These are phyloP conservation scores for Scenedesmus sp. DNA, from an alignment of 163 green algal genomes.

Conservation along the genomic window DNA sequence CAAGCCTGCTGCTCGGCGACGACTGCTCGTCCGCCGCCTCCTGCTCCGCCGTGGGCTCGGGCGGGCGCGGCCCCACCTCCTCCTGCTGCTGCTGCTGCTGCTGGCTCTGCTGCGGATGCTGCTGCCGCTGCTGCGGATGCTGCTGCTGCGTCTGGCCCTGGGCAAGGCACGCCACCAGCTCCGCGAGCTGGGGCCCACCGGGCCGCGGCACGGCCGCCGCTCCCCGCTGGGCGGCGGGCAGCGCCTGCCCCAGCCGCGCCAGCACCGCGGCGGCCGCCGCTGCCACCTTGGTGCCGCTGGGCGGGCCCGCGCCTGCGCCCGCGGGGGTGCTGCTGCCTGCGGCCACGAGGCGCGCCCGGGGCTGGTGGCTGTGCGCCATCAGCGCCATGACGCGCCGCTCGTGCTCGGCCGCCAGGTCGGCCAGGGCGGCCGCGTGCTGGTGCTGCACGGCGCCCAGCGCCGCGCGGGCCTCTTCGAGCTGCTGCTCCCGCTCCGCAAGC, in stretches of 20 bases:
- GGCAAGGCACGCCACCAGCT: slow-evolving; percentile 17
- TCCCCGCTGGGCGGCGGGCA: too few relatives aligned
- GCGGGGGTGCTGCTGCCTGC: background rate
- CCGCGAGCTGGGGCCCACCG: slow-evolving; percentile 14
- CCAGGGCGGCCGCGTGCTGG: slow-evolving; percentile 16
- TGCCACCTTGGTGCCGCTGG: background rate
- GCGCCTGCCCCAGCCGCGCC: too few relatives aligned
- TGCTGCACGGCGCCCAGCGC: slow-evolving; percentile 1
- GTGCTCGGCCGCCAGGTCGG: slow-evolving; percentile 4
- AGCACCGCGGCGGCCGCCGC: background rate
- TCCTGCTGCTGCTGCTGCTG: slow-evolving; percentile 14
- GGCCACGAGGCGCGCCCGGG: too few relatives aligned
- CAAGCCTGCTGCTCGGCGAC: slow-evolving; percentile 11
- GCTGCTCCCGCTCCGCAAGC: slow-evolving; percentile 23
- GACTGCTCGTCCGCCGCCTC: background rate
- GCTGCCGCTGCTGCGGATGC: background rate
- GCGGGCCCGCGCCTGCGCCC: background rate
- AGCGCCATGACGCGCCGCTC: slow-evolving; percentile 8
- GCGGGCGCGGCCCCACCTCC: too few relatives aligned
- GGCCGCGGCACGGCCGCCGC: too few relatives aligned
- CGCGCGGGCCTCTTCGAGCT: slow-evolving; percentile 2
- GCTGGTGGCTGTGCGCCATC: too few relatives aligned
- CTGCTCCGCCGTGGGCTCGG: too few relatives aligned
- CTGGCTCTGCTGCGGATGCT: background rate
- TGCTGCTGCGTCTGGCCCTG: background rate